Conservation (phyloP, 2,329 filamentous ascomycete species). For the Colletotrichum sp. region DNA sequence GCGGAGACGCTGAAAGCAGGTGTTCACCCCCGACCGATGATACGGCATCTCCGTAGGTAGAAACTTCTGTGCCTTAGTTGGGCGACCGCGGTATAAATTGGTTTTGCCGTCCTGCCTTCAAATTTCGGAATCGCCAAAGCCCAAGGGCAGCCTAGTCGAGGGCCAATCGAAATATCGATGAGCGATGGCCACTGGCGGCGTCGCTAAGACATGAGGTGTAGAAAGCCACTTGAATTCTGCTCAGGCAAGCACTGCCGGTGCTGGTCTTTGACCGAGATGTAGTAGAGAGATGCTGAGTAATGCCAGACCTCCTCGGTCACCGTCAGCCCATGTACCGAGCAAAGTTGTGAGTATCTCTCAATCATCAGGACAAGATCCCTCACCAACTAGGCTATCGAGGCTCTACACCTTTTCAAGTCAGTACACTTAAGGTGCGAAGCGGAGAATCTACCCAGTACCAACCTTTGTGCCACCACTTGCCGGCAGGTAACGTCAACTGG, state of each 20-base stretch:
- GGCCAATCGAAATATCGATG: background rate
- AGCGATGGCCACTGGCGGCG: background rate
- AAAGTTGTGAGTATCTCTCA: background rate
- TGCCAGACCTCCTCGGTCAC: background rate
- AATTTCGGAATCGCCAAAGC: background rate
- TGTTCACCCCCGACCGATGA: background rate
- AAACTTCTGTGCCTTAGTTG: background rate
- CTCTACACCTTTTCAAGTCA: background rate
- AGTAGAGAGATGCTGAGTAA: background rate
- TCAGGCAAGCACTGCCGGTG: background rate
- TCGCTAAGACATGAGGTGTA: background rate
- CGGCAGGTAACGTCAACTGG: background rate
- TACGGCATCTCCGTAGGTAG: background rate
- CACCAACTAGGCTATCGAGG: no score
- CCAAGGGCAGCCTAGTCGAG: background rate
- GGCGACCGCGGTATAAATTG: background rate
- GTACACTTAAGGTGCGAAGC: background rate
- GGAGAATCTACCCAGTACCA: background rate
- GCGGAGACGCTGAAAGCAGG: background rate
- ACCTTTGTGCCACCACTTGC: background rate
- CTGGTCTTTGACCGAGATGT: background rate
- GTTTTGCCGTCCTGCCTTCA: background rate
- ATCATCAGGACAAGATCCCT: background rate
- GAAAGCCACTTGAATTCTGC: background rate
- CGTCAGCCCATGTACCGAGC: background rate